Evolutionary conservation across 257 asterid species (phyloP).

Genomic region (Cynanchum wilfordii): DNA sequence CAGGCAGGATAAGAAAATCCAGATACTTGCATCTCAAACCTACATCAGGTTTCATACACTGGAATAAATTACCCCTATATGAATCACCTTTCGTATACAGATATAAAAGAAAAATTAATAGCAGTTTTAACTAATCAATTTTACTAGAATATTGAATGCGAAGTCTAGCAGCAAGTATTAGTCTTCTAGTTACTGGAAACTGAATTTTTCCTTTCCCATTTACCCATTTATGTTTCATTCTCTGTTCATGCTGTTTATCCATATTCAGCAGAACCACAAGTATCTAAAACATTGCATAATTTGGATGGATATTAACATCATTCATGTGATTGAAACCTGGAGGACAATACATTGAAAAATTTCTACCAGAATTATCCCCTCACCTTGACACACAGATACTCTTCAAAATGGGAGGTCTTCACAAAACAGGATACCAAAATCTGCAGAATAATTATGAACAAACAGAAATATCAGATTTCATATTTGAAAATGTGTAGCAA

Average conservation of each 20-base stretch:
- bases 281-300: neutral
- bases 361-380: conserved; percentile 23
- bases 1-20: neutral
- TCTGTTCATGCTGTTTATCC: neutral
- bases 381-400: conserved; percentile 95
- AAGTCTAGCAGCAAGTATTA: neutral
- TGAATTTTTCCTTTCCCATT: neutral
- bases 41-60: neutral
- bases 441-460: conserved; percentile 35
- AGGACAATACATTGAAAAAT: neutral
- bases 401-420: conserved; percentile 97
- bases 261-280: neutral
- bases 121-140: neutral
- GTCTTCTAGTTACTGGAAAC: neutral
- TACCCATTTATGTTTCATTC: neutral
- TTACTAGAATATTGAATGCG: neutral
- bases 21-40: neutral
- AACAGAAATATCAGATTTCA: conserved; percentile 3
- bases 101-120: neutral
- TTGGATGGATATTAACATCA: neutral
- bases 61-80: neutral
- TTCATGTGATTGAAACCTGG: neutral
- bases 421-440: conserved; percentile 91
- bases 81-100: neutral
- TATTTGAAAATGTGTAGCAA: neutral